phyloP scores from a whole-genome alignment of 2,329 filamentous ascomycete species.

The Aspergillus sp. region DNA sequence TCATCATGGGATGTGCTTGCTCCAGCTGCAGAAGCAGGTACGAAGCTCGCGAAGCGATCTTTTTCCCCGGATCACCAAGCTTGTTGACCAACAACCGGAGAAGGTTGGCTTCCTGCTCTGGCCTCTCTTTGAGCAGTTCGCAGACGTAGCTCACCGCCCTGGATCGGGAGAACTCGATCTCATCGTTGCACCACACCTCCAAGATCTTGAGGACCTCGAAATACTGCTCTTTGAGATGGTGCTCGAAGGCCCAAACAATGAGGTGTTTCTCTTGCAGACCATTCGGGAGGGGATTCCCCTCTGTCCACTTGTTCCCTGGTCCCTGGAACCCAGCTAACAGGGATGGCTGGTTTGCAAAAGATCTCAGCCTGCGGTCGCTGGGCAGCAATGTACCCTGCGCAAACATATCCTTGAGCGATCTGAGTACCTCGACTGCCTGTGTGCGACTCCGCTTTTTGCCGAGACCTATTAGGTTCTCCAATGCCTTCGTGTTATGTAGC shows the following conservation, averaged over 20 bases:
- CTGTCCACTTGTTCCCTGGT: slow-evolving; percentile 53
- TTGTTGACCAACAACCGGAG: slow-evolving; percentile 90
- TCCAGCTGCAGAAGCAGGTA: slow-evolving; percentile 89
- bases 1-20: slow-evolving; percentile 86
- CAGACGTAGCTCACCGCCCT: slow-evolving; percentile 85
- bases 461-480: slow-evolving; percentile 72
- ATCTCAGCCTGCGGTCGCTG: slow-evolving; percentile 65
- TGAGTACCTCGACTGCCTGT: slow-evolving; percentile 84
- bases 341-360: slow-evolving; percentile 70
- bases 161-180: slow-evolving; percentile 85
- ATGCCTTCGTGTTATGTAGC: slow-evolving; percentile 78
- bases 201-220: slow-evolving; percentile 88
- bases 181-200: slow-evolving; percentile 87
- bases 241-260: slow-evolving; percentile 83
- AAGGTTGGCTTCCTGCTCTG: slow-evolving; percentile 92
- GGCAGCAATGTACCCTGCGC: slow-evolving; percentile 82
- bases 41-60: slow-evolving; percentile 87
- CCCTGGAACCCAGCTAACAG: slow-evolving; percentile 63
- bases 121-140: slow-evolving; percentile 86
- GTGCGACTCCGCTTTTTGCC: slow-evolving; percentile 91
- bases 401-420: slow-evolving; percentile 87
- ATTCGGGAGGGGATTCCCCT: slow-evolving; percentile 61
- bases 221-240: slow-evolving; percentile 89
- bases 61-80: slow-evolving; percentile 86
- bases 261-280: slow-evolving; percentile 67